Evolutionary conservation across 768 basidiomycete species (phyloP), one percentile per base, ranked within the genome.

Genomic region (Lepiota subincarnata): DNA sequence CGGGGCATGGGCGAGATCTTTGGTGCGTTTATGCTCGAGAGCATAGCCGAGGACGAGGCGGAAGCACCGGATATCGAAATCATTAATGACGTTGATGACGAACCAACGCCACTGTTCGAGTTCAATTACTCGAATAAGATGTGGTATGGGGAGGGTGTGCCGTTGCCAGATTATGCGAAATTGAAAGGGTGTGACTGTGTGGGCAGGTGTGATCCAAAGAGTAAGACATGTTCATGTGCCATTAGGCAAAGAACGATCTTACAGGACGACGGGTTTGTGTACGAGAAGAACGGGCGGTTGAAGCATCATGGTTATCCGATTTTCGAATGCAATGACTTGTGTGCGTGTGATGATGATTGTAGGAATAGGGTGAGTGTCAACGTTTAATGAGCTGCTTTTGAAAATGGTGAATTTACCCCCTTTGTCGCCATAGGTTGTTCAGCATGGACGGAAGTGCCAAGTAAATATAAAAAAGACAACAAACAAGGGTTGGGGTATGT

Each of bases 91-190:
- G 71, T 91, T 19, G 89, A 90, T 56, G 59, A 74, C 7, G 86
- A 87, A 56, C 73, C 81, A 8, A 80, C 84, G 18, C 92, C 93
- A 0, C 80, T 79, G 20, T 92, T 88, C 81, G 92, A 96, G 61
- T 97, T 94, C 61, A 74, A 85, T 56, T 96, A 96, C 65, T 84
- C 88, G 10, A 94, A 96, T 65, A 70, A 80, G 48, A 82, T 93
- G 74, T 87, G 88, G 77, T 83, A 84, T 55, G 81, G 79, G 1
- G 75, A 83, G 11, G 81, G 73, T 4, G 86, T 94, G 2, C 83
- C 85, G 0, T 76, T 76, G 10, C 86, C 90, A 0, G 83, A 88
- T 57, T 61, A 79, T 16, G 67, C 70, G 31, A 72, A 72, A 20
- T 67, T 92, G 41, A 62, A 75, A 22, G 81, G 91, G 2, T 97